Evolutionary conservation across 1,284 basidiomycete species (phyloP), one percentile per base, ranked within the genome.

Genomic region (Leccinum pachyderme): DNA sequence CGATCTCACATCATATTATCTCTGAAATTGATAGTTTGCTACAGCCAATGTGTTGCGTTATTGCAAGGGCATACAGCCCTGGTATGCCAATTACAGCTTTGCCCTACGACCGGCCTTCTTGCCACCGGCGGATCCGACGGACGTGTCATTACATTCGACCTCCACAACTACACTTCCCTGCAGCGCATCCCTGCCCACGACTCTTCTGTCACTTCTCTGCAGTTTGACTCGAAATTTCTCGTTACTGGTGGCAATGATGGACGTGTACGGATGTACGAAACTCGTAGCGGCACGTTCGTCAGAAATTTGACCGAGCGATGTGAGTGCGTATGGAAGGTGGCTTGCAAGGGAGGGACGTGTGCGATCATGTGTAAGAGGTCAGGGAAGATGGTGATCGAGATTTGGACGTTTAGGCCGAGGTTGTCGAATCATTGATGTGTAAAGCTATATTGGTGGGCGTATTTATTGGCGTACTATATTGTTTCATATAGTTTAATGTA

Each of bases 121-220:
- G 88, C 89, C 44, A 97, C 95, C 0, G 95, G 94, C 47, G 95
- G 93, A 18, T 94, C 94, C 1, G 95, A 98, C 66, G 96, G 96
- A 1, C 86, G 93, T 1, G 90, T 98, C 37, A 93, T 98, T 67
- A 88, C 92, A 31, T 98, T 95, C 73, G 84, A 87, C 47, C 80
- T 97, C 22, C 70, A 75, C 32, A 82, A 82, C 44, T 76, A 65
- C 54, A 59, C 62, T 58, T 41, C 75, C 43, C 67, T 77, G 45
- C 82, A 87, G 63, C 79, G 83, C 24, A 81, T 88, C 58, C 77
- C 81, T 0, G 93, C 93, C 3, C 95, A 98, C 77, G 92, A 95
- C 73, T 94, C 93, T 56, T 89, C 86, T 39, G 92, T 98, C 27
- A 95, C 95, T 0, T 87, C 89, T 24, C 78, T 98, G 12, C 95